A percentile compares a stretch with the other conserved stretches of the same genome.
Conservation (phyloP, 495 filamentous ascomycete species). For the Aspergillus asperescens region DNA sequence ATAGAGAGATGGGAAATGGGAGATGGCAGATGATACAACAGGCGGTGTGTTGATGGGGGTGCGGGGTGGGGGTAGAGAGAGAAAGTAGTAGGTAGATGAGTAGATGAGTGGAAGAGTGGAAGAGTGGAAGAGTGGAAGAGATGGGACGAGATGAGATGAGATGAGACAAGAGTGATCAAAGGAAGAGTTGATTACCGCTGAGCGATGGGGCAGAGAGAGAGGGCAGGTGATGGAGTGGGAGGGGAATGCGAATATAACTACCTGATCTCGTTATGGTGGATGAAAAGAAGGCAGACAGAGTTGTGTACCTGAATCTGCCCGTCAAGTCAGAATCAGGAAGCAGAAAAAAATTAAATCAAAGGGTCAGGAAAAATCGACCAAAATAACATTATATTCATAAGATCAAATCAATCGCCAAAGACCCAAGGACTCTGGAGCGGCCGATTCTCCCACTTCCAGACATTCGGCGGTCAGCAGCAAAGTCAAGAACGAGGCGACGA, state of each 20-base stretch:
- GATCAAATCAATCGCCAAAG: constrained; percentile 10
- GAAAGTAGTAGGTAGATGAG: constrained; percentile 22
- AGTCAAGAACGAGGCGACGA: constrained; percentile 24
- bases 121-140: constrained; percentile 11
- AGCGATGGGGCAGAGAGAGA: constrained; percentile 21
- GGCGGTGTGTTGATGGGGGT: constrained; percentile 21
- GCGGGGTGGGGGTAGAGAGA: constrained; percentile 2
- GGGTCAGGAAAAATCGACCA: neutral
- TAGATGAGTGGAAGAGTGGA: constrained; percentile 12
- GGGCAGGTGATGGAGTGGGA: constrained; percentile 23
- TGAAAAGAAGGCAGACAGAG: constrained; percentile 5
- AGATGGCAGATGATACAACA: constrained; percentile 3
- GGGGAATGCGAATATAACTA: constrained; percentile 24
- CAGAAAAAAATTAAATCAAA: constrained; percentile 6
- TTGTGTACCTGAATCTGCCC: constrained; percentile 12
- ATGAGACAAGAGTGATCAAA: constrained; percentile 16
- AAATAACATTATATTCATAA: neutral
- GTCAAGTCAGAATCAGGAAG: neutral
- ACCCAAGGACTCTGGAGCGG: constrained; percentile 11
- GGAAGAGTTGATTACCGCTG: constrained; percentile 4
- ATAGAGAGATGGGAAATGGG: constrained; percentile 12
- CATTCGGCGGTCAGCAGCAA: constrained; percentile 36
- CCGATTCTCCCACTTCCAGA: constrained; percentile 10
- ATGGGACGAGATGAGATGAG: constrained; percentile 11
- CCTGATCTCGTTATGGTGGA: neutral